These are phyloP conservation scores for Ambrosia artemisiifolia DNA, from an alignment of 129 eudicot genomes.

Conservation along the genomic window DNA sequence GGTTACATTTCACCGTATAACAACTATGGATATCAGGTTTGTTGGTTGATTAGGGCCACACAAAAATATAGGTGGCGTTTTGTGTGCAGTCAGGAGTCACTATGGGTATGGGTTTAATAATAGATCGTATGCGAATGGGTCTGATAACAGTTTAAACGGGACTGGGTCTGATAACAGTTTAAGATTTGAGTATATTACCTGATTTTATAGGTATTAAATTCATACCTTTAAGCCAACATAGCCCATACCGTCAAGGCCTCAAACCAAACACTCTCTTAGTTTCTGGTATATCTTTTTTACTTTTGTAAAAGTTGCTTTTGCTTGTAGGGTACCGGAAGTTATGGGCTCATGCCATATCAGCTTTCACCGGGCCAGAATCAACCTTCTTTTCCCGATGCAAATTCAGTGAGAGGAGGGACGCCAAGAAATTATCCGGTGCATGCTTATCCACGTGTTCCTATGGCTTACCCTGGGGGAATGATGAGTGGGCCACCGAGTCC, in stretches of 20 bases:
- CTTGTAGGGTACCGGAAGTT: constrained; percentile 76
- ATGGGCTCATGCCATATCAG: constrained; percentile 79
- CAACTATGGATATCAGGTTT: constrained; percentile 95
- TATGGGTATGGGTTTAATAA: constrained; percentile 6
- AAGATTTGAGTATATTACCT: too few species aligned
- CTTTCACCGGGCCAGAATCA: constrained; percentile 72
- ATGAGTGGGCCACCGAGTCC: constrained; percentile 76
- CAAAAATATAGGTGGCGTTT: background rate
- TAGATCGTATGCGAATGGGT: background rate
- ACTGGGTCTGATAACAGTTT: background rate
- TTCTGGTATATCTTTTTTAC: background rate
- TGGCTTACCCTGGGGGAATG: constrained; percentile 56
- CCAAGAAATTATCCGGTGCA: constrained; percentile 50
- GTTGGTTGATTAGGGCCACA: constrained; percentile 15
- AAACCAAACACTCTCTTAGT: background rate
- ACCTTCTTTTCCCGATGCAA: constrained; percentile 46
- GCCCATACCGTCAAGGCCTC: background rate
- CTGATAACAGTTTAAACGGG: background rate
- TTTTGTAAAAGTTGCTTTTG: constrained; percentile 23
- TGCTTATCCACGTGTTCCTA: constrained; percentile 58
- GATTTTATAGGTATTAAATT: background rate
- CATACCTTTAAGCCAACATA: background rate
- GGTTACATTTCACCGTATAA: constrained; percentile 84
- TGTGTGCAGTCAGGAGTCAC: constrained; percentile 5
- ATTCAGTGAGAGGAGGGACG: constrained; percentile 49